Evolutionary conservation across 2,329 filamentous ascomycete genomes (phyloP).

Genomic region (Capronia americana): DNA sequence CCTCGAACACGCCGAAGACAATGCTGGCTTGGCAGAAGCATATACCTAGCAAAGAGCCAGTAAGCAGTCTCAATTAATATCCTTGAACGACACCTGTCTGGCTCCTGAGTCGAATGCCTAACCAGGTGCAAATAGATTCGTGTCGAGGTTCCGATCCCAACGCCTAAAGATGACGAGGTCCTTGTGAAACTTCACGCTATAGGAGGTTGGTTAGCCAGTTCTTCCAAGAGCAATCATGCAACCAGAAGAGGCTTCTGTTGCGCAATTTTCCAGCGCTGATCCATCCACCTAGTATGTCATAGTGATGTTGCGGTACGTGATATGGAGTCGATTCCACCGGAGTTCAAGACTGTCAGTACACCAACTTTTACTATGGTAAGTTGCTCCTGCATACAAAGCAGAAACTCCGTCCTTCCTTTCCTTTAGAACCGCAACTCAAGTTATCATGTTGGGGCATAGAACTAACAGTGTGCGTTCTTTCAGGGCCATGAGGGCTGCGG

Average conservation of each 20-base stretch:
- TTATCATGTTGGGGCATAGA: not conserved
- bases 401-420: not conserved
- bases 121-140: slow-evolving; percentile 7
- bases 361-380: slow-evolving; percentile 6
- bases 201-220: slow-evolving; percentile 24
- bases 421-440: not conserved
- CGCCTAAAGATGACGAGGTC: slow-evolving; percentile 17
- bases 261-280: not conserved
- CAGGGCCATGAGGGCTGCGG: slow-evolving; percentile 38
- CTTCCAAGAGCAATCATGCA: not conserved
- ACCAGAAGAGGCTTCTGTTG: not conserved
- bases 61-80: not conserved
- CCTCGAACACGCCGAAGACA: slow-evolving; percentile 20
- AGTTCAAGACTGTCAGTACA: not conserved
- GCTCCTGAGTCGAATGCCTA: not conserved
- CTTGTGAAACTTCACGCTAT: slow-evolving; percentile 30
- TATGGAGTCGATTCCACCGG: not conserved
- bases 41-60: slow-evolving; percentile 21
- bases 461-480: not conserved
- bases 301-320: slow-evolving; percentile 6
- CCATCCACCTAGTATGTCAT: slow-evolving; percentile 3
- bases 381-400: slow-evolving; percentile 2
- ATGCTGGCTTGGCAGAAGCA: slow-evolving; percentile 36
- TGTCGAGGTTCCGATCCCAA: slow-evolving; percentile 28
- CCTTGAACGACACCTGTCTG: not conserved